Evolutionary conservation across 1,284 basidiomycete species (phyloP).

Genomic region (Malassezia furfur): DNA sequence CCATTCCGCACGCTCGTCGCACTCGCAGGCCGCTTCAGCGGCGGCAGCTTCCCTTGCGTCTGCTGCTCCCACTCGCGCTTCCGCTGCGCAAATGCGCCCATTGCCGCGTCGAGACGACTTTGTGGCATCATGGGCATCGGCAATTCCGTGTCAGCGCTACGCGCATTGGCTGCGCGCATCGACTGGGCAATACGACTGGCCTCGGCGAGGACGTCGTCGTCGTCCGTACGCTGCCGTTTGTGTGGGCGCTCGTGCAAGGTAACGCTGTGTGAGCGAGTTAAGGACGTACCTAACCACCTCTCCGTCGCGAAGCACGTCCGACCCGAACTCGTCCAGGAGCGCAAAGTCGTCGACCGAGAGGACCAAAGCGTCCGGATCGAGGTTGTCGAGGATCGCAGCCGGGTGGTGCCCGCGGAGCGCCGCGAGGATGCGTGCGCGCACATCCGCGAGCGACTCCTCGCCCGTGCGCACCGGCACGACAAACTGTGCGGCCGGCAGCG

Average conservation of each 20-base stretch:
- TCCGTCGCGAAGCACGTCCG: slow-evolving; percentile 21
- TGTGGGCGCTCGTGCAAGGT: neutral
- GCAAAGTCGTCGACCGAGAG: neutral
- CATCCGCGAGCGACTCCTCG: slow-evolving; percentile 2
- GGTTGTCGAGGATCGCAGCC: neutral
- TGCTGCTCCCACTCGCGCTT: neutral
- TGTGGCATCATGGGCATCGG: neutral
- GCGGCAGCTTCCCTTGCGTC: too few relatives aligned
- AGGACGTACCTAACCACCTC: slow-evolving; percentile 18
- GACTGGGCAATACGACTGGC: slow-evolving; percentile 10
- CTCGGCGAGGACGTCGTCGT: slow-evolving; percentile 10
- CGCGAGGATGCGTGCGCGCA: slow-evolving; percentile 16
- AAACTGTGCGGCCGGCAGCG: slow-evolving; percentile 23
- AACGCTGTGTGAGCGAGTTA: neutral
- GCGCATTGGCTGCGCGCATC: slow-evolving; percentile 3
- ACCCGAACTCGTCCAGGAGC: slow-evolving; percentile 13
- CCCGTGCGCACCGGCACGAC: slow-evolving; percentile 20
- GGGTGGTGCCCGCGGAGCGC: slow-evolving; percentile 6
- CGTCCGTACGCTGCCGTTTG: neutral
- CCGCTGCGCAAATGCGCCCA: slow-evolving; percentile 1
- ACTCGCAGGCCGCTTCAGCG: too few relatives aligned
- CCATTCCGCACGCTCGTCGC: neutral
- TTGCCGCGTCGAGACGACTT: neutral
- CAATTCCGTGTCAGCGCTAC: neutral
- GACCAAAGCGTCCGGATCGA: neutral